Evolutionary conservation across 371 early-diverging fungal species (phyloP).

Genomic region (Mortierella sp.): DNA sequence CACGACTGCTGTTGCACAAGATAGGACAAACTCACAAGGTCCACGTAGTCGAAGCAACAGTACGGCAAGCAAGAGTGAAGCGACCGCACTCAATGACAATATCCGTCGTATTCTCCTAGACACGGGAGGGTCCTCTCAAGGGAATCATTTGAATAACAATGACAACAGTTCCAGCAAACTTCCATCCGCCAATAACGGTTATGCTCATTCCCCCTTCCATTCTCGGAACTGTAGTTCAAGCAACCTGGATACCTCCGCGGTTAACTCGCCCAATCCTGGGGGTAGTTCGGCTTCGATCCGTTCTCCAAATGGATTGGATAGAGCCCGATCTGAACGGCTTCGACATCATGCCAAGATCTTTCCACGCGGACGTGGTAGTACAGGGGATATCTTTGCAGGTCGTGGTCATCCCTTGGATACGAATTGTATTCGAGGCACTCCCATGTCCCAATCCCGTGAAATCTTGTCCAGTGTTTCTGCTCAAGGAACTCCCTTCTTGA

Average conservation of each 20-base stretch:
- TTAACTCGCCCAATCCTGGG: not conserved
- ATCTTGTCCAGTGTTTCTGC: not conserved
- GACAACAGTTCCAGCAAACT: not conserved
- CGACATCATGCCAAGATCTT: constrained; percentile 44
- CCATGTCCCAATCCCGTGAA: constrained; percentile 15
- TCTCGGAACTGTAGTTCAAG: too few relatives aligned
- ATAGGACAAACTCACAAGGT: too few relatives aligned
- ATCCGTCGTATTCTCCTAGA: too few relatives aligned
- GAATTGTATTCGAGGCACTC: constrained; percentile 28
- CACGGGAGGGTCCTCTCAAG: too few relatives aligned
- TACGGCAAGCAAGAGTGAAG: too few relatives aligned
- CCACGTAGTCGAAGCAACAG: too few relatives aligned
- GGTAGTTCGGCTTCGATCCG: not conserved
- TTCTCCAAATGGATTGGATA: not conserved
- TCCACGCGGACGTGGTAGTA: constrained; percentile 9
- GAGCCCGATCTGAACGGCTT: constrained; percentile 7
- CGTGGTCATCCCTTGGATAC: not conserved
- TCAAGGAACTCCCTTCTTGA: too few relatives aligned
- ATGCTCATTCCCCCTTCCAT: not conserved
- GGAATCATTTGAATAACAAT: too few relatives aligned
- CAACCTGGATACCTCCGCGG: too few relatives aligned
- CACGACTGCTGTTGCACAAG: not conserved
- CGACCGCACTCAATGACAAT: too few relatives aligned
- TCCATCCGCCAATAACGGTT: not conserved
- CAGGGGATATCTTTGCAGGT: constrained; percentile 3